Base-by-base conservation (phyloP, 208 protist species). In the Leishmania lainsoni region DNA sequence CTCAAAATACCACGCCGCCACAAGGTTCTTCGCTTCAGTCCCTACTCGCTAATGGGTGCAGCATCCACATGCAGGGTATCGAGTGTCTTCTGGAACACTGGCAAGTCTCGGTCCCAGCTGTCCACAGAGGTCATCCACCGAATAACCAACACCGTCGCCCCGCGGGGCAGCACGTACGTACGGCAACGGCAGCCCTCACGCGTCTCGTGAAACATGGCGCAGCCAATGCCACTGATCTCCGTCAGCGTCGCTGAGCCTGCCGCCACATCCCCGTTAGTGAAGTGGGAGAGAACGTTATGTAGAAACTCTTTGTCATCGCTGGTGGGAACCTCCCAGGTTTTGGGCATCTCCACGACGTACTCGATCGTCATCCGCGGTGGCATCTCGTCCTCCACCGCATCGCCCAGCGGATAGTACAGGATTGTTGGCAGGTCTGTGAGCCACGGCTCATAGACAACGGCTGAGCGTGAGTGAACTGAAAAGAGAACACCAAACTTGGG, bases 31-130 rank as follows among this genome's bases (percentile, higher is more conserved):
- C 32, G 16, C 14, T 45, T 76, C 32, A 3, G 8, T 51, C 9
- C 51, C 51, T 79, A 79, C 29, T 52, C 48, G 29, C n/a, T 75
- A 59, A 85, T 54, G 51, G 72, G 63, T 22, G 51, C 39, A 29
- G 70, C 84, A 71, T 95, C 86, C 51, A 95, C 14, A 79, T 92
- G 89, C 2, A 94, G 84, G 2, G 91, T 92, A 74, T 95, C 91
- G 68, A 95, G 68, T 70, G 90, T 91, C 54, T 84, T 79, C 61
- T 92, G 87, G 73, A 95, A 83, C 29, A 83, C 61, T 16, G 82
- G 86, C 68, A 91, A 42, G n/a, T 87, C 42, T 45, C 54, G 61
- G 14, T 93, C 90, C 84, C 86, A 93, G 17, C 84, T 75, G 0
- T 65, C 84, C 6, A 54, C 82, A n/a, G 79, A 39, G 16, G 92